phyloP scores from a whole-genome alignment of 2,329 filamentous ascomycete genomes.

The Coniochaeta pulveracea region DNA sequence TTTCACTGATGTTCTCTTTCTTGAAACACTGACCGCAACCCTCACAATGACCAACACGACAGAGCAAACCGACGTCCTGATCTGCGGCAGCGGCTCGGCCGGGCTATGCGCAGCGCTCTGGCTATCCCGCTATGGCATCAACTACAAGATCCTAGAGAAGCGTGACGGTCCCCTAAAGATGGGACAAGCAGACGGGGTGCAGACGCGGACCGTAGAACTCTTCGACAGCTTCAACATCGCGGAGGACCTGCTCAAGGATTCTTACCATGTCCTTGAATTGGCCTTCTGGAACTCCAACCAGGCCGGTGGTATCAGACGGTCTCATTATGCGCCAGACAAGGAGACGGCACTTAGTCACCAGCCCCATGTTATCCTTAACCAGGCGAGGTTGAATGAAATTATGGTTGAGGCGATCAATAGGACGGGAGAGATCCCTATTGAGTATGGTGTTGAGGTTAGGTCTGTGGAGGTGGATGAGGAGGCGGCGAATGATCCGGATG shows the following conservation, averaged over 20 bases:
- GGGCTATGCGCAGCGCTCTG: slow-evolving; percentile 50
- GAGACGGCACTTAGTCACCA: slow-evolving; percentile 38
- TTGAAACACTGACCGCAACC: too few species aligned
- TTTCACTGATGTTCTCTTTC: too few species aligned
- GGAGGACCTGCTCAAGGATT: slow-evolving; percentile 40
- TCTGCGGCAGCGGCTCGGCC: slow-evolving; percentile 49
- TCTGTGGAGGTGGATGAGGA: slow-evolving; percentile 35
- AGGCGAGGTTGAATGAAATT: slow-evolving; percentile 41
- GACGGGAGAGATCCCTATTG: slow-evolving; percentile 28
- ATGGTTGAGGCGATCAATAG: slow-evolving; percentile 39
- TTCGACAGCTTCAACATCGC: slow-evolving; percentile 48
- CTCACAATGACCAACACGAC: slow-evolving; percentile 6
- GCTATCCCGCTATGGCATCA: slow-evolving; percentile 45
- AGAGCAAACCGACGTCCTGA: slow-evolving; percentile 38
- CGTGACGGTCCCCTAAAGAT: slow-evolving; percentile 39
- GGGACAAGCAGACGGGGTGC: slow-evolving; percentile 54
- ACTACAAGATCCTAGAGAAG: slow-evolving; percentile 46
- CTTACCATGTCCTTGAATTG: slow-evolving; percentile 46
- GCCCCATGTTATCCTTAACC: slow-evolving; percentile 45
- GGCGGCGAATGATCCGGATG: slow-evolving; percentile 20
- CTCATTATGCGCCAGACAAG: slow-evolving; percentile 39
- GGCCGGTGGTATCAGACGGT: slow-evolving; percentile 27
- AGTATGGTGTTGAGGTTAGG: slow-evolving; percentile 42
- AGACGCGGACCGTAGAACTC: slow-evolving; percentile 49
- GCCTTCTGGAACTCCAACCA: slow-evolving; percentile 38